Evolutionary conservation across 2,329 filamentous ascomycete species (phyloP).

Genomic region (Calonectria montana): DNA sequence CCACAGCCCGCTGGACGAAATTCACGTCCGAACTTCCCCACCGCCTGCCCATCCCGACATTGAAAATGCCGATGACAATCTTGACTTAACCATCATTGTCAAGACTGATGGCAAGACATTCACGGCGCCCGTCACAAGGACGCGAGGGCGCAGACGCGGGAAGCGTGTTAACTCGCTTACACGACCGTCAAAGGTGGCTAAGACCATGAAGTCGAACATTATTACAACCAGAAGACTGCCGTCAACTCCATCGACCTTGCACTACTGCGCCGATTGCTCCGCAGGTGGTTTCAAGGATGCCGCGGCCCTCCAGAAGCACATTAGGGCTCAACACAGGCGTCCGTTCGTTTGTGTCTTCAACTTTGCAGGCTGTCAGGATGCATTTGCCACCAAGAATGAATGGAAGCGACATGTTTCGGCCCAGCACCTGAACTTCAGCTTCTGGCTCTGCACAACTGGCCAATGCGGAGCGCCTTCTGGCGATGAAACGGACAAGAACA

Average conservation of each 20-base stretch:
- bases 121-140: neutral
- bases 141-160: slow-evolving; percentile 23
- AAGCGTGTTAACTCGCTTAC: slow-evolving; percentile 18
- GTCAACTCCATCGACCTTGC: slow-evolving; percentile 8
- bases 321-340: slow-evolving; percentile 65
- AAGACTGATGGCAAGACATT: slow-evolving; percentile 20
- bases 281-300: slow-evolving; percentile 56
- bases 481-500: slow-evolving; percentile 32
- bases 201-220: neutral
- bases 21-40: slow-evolving; percentile 1
- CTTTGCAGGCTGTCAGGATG: slow-evolving; percentile 78
- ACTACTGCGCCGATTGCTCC: slow-evolving; percentile 33
- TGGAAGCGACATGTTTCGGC: slow-evolving; percentile 92
- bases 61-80: slow-evolving; percentile 11
- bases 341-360: slow-evolving; percentile 83
- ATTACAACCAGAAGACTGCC: slow-evolving; percentile 18
- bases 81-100: neutral
- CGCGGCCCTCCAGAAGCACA: slow-evolving; percentile 59
- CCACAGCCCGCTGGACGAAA: neutral
- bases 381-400: slow-evolving; percentile 88
- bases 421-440: slow-evolving; percentile 80
- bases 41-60: slow-evolving; percentile 25
- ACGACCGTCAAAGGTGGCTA: slow-evolving; percentile 21
- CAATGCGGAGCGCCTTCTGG: slow-evolving; percentile 56
- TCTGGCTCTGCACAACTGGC: slow-evolving; percentile 81